Evolutionary conservation across 169 alveolate genomes (phyloP).

Genomic region (Plasmodium knowlesi): DNA sequence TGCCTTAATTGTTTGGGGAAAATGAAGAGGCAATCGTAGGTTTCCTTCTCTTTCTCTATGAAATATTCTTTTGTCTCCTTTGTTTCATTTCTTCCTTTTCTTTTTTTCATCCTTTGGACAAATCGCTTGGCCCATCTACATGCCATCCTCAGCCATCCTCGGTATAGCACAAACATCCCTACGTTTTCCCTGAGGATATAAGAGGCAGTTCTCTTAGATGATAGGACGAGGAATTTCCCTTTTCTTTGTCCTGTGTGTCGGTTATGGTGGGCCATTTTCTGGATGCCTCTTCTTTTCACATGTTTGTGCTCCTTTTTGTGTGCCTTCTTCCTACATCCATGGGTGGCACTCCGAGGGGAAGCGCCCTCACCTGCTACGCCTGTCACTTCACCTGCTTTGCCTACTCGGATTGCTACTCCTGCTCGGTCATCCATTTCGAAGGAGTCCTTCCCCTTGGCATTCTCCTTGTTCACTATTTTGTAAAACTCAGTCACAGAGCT

Average conservation of each 20-base stretch:
- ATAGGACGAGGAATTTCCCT: neutral
- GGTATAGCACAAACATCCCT: neutral
- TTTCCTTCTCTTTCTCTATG: neutral
- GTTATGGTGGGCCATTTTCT: neutral
- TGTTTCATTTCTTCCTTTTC: neutral
- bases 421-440: neutral
- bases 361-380: neutral
- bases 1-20: conserved; percentile 21
- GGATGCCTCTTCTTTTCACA: conserved; percentile 11
- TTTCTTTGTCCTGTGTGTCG: neutral
- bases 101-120: neutral
- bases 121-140: neutral
- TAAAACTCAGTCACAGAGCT: conserved; percentile 32
- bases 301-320: conserved; percentile 8
- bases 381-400: too few relatives aligned
- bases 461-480: neutral
- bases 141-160: neutral
- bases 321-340: neutral
- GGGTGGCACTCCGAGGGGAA: neutral
- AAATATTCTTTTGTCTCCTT: neutral
- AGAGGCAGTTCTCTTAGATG: neutral
- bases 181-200: neutral
- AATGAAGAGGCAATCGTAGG: conserved; percentile 39
- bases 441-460: neutral
- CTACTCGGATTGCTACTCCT: neutral